Percentiles rank a stretch among this genome's conserved stretches.
These are phyloP conservation scores for Fonsecaea nubica DNA, from an alignment of 2,329 filamentous ascomycete species.

Conservation along the genomic window DNA sequence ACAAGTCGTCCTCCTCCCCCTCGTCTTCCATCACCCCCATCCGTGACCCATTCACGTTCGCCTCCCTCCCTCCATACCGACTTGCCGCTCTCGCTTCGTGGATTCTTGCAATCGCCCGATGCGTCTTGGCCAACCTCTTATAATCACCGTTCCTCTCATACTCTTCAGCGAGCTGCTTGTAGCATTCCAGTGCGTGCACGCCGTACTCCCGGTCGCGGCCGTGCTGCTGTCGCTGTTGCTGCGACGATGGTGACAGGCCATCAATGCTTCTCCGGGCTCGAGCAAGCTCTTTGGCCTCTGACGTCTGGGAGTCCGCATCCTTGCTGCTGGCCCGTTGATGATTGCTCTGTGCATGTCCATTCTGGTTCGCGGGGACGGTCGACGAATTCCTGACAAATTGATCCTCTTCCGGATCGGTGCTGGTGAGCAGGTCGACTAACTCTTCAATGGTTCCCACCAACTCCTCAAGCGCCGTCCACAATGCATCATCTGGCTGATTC, in stretches of 20 bases:
- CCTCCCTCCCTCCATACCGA: slow-evolving; percentile 22
- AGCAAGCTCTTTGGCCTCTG: slow-evolving; percentile 35
- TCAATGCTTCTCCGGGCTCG: slow-evolving; percentile 38
- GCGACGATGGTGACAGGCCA: slow-evolving; percentile 32
- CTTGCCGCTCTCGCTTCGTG: slow-evolving; percentile 65
- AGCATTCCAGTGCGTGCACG: slow-evolving; percentile 68
- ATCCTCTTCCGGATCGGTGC: slow-evolving; percentile 73
- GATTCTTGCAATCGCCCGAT: slow-evolving; percentile 88
- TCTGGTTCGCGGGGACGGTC: slow-evolving; percentile 1
- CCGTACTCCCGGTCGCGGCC: slow-evolving; percentile 45
- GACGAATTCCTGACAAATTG: background rate
- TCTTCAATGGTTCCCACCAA: slow-evolving; percentile 87
- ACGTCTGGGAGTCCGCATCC: slow-evolving; percentile 30
- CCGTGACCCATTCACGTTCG: slow-evolving; percentile 25
- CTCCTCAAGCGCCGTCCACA: slow-evolving; percentile 77
- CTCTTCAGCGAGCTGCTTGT: slow-evolving; percentile 88
- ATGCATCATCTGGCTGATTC: slow-evolving; percentile 69
- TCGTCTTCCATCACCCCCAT: slow-evolving; percentile 26
- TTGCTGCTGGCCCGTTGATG: slow-evolving; percentile 17
- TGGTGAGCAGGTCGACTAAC: slow-evolving; percentile 86
- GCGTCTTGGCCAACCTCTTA: slow-evolving; percentile 83
- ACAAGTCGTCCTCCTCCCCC: slow-evolving; percentile 29
- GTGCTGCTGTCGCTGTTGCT: slow-evolving; percentile 32
- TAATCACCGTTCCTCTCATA: slow-evolving; percentile 92
- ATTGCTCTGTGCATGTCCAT: slow-evolving; percentile 11